phyloP scores from a whole-genome alignment of 768 basidiomycete species.

The Rickenella mellea region DNA sequence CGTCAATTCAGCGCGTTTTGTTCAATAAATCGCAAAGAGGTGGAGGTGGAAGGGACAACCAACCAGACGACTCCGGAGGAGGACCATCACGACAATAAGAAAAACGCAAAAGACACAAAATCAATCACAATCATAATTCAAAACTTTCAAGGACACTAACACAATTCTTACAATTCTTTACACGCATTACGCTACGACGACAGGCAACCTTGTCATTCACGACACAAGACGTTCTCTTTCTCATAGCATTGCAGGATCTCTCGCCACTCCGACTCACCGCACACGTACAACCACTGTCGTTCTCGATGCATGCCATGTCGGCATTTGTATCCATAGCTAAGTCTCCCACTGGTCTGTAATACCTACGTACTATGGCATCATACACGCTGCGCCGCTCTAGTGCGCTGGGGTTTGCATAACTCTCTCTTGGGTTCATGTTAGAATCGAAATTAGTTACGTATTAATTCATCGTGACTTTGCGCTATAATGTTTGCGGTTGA shows the following conservation, averaged over 20 bases:
- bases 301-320: background rate
- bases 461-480: too few species aligned
- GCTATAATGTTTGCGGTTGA: too few species aligned
- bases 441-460: too few species aligned
- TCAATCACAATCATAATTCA: background rate
- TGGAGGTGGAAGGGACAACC: too few species aligned
- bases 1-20: background rate
- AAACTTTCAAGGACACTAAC: conserved; percentile 5
- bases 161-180: conserved; percentile 8
- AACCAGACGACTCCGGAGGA: too few species aligned
- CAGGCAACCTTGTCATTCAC: conserved; percentile 40
- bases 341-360: background rate
- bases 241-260: background rate
- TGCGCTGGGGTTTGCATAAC: conserved; percentile 1
- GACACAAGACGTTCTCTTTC: conserved; percentile 28
- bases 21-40: too few species aligned
- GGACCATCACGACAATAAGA: conserved; percentile 4
- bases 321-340: conserved; percentile 1
- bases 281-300: background rate
- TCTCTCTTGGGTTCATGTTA: too few species aligned
- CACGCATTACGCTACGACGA: conserved; percentile 18
- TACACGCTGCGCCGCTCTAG: conserved; percentile 1
- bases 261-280: background rate
- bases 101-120: conserved; percentile 1
- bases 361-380: background rate